Conservation (phyloP, 768 basidiomycete genomes). For the Suillus placidus region DNA sequence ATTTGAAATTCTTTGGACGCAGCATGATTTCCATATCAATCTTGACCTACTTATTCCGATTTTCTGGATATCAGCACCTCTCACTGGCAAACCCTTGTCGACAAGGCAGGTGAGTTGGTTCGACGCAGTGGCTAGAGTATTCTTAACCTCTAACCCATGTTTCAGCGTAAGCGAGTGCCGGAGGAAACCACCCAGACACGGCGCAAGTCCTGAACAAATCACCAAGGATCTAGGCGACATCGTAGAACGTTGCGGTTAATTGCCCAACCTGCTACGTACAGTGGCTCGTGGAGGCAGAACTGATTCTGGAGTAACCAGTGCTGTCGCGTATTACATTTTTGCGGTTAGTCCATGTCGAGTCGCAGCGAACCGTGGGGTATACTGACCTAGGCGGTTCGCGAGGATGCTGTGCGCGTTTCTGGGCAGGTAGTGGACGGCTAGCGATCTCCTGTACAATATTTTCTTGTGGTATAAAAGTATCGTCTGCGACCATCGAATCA, state of each 20-base stretch:
- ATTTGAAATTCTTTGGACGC: too few species aligned
- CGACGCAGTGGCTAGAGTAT: neutral
- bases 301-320: slow-evolving; percentile 15
- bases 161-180: slow-evolving; percentile 28
- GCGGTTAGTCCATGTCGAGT: slow-evolving; percentile 18
- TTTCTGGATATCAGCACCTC: neutral
- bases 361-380: too few species aligned
- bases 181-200: slow-evolving; percentile 22
- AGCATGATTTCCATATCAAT: too few species aligned
- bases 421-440: too few species aligned
- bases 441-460: too few species aligned
- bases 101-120: neutral
- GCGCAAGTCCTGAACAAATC: slow-evolving; percentile 18
- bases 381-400: too few species aligned
- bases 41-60: neutral
- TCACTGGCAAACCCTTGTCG: neutral
- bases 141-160: neutral
- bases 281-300: slow-evolving; percentile 30
- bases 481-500: too few species aligned
- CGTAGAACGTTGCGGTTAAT: neutral
- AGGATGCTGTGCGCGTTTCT: too few species aligned
- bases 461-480: too few species aligned
- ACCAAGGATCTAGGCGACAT: neutral
- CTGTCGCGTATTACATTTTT: slow-evolving; percentile 31
- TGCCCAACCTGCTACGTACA: slow-evolving; percentile 10